These are phyloP conservation scores for Vinca minor DNA, from an alignment of 257 asterid genomes.

Conservation along the genomic window DNA sequence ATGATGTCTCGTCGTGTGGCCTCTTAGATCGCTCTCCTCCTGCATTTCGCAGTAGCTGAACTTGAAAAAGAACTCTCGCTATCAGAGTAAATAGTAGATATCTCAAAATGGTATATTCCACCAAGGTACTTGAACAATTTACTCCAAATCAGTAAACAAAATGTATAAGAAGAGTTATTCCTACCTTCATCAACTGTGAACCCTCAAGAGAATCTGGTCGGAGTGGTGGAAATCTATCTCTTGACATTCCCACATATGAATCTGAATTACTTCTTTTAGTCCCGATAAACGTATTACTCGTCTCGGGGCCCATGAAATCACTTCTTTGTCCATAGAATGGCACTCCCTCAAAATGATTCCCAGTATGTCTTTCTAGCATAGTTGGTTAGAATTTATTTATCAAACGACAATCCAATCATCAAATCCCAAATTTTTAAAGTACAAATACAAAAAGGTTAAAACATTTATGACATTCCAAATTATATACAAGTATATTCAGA, in stretches of 20 bases:
- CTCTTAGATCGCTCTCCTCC: constrained; percentile 56
- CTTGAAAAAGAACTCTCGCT: constrained; percentile 31
- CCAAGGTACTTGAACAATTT: background rate
- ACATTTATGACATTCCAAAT: background rate
- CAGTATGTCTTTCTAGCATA: constrained; percentile 53
- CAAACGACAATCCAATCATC: constrained; percentile 22
- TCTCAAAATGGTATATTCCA: background rate
- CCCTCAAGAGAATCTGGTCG: constrained; percentile 53
- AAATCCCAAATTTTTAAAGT: background rate
- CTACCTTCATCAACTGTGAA: constrained; percentile 67
- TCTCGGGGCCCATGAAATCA: constrained; percentile 48
- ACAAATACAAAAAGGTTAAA: too few species aligned
- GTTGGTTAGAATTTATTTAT: constrained; percentile 25
- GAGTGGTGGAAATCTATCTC: constrained; percentile 50
- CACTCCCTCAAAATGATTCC: constrained; percentile 69
- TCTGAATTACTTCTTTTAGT: constrained; percentile 71
- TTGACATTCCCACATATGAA: constrained; percentile 51
- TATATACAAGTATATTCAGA: background rate
- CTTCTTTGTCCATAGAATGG: constrained; percentile 70
- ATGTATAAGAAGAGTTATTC: constrained; percentile 9
- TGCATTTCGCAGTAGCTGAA: constrained; percentile 65
- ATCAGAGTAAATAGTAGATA: constrained; percentile 29
- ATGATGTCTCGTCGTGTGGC: constrained; percentile 39
- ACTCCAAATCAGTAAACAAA: background rate
- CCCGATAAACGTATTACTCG: constrained; percentile 47